phyloP scores from a whole-genome alignment of 768 basidiomycete genomes.

The Hygrophoropsis aurantiaca region DNA sequence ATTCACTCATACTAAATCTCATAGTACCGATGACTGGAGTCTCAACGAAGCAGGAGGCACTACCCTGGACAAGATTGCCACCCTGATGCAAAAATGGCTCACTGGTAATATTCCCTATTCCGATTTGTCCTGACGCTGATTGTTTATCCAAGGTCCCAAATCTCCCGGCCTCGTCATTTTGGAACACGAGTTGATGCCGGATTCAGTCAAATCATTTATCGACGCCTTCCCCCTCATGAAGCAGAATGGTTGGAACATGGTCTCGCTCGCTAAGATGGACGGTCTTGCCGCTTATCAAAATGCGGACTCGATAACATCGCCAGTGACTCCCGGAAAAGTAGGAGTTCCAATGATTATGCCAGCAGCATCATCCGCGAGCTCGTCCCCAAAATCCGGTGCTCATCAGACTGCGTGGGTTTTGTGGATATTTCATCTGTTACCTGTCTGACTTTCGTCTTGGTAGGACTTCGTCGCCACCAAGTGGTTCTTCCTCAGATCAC shows the following conservation, averaged over 20 bases:
- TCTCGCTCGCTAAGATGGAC: constrained; percentile 50
- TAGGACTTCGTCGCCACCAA: neutral
- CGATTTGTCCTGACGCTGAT: constrained; percentile 1
- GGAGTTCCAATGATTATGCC: constrained; percentile 18
- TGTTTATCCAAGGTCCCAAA: constrained; percentile 53
- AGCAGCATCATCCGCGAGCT: constrained; percentile 6
- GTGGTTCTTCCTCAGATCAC: constrained; percentile 12
- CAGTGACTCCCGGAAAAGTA: constrained; percentile 20
- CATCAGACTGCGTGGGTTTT: constrained; percentile 10
- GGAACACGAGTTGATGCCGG: constrained; percentile 75
- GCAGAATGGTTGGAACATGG: constrained; percentile 69
- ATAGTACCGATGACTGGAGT: constrained; percentile 77
- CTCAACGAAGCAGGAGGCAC: constrained; percentile 42
- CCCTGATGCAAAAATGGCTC: constrained; percentile 56
- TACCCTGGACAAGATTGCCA: constrained; percentile 45
- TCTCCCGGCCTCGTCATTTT: constrained; percentile 77
- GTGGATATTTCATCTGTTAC: neutral
- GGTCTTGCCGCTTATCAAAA: constrained; percentile 48
- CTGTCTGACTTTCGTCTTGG: constrained; percentile 6
- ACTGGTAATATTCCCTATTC: constrained; percentile 35
- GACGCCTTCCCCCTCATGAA: constrained; percentile 61
- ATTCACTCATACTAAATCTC: neutral
- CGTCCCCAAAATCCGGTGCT: neutral
- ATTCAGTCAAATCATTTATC: constrained; percentile 67
- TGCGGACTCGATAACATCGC: constrained; percentile 31